These are phyloP conservation scores for Xylaria bambusicola DNA, from an alignment of 495 filamentous ascomycete species.

Conservation along the genomic window DNA sequence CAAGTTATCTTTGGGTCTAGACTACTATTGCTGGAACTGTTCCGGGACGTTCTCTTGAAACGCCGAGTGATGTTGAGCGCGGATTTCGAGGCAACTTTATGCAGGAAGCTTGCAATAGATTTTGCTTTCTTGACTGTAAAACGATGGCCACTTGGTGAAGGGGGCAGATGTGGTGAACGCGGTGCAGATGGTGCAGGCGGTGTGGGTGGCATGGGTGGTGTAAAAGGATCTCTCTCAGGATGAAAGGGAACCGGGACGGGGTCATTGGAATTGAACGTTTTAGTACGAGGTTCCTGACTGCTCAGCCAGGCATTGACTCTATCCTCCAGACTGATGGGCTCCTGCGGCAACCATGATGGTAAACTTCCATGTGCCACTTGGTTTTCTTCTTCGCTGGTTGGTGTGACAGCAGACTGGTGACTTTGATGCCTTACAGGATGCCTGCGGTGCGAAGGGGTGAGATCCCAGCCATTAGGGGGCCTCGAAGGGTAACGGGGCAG, in stretches of 20 bases:
- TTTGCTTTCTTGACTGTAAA: conserved; percentile 2
- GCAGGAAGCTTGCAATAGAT: conserved; percentile 11
- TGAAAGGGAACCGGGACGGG: background rate
- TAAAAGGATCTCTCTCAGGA: background rate
- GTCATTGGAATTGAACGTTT: background rate
- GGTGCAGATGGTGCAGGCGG: too few relatives aligned
- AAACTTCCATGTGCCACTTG: conserved; percentile 3
- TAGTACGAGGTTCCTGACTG: background rate
- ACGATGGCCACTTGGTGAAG: conserved; percentile 10
- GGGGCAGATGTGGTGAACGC: too few relatives aligned
- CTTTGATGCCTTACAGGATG: background rate
- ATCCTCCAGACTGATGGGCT: background rate
- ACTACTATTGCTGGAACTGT: conserved; percentile 2
- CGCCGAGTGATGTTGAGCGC: background rate
- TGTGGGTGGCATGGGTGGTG: too few relatives aligned
- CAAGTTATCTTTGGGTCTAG: conserved; percentile 31
- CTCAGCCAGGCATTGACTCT: conserved; percentile 3
- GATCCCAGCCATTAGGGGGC: background rate
- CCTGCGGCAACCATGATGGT: background rate
- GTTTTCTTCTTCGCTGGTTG: background rate
- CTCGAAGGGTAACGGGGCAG: background rate
- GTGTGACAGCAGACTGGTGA: background rate
- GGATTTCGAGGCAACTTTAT: background rate
- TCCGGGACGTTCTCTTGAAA: background rate
- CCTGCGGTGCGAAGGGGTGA: background rate